A percentile compares a stretch with the other conserved stretches of the same genome.
phyloP scores from a whole-genome alignment of 768 basidiomycete species.

The Coprinopsis cinerea region DNA sequence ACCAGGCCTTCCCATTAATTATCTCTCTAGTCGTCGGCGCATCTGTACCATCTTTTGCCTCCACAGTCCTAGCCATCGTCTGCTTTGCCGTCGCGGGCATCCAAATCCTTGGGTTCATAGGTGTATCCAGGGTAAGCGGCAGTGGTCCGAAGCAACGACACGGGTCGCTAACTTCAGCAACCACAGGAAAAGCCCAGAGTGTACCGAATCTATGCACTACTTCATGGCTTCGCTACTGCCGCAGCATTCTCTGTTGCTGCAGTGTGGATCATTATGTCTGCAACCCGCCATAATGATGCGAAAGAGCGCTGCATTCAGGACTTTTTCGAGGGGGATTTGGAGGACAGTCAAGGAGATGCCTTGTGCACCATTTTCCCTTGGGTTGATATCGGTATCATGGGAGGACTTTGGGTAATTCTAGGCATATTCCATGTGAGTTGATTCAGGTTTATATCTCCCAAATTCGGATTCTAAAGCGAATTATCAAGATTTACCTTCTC shows the following conservation, averaged over 20 bases:
- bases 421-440: constrained; percentile 65
- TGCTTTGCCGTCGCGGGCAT: constrained; percentile 71
- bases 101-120: constrained; percentile 83
- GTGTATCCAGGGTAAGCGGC: constrained; percentile 62
- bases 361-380: constrained; percentile 90
- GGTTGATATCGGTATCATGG: constrained; percentile 91
- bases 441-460: not conserved
- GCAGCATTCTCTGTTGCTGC: constrained; percentile 72
- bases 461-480: too few relatives aligned
- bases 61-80: constrained; percentile 66
- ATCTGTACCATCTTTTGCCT: constrained; percentile 71
- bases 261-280: constrained; percentile 79
- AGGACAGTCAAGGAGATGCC: constrained; percentile 49
- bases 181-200: constrained; percentile 60
- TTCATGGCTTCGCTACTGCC: constrained; percentile 51
- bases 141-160: not conserved
- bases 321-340: constrained; percentile 45
- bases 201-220: constrained; percentile 62
- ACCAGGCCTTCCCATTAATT: constrained; percentile 2
- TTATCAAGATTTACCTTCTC: constrained; percentile 50
- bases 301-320: constrained; percentile 54
- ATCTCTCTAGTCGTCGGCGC: constrained; percentile 71
- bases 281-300: constrained; percentile 67
- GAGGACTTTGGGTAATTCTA: constrained; percentile 76
- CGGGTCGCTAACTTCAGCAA: not conserved